Percentiles rank a stretch among this genome's conserved stretches.
These are phyloP conservation scores for Penicillium corylophilum DNA, from an alignment of 2,329 filamentous ascomycete species.

Conservation along the genomic window DNA sequence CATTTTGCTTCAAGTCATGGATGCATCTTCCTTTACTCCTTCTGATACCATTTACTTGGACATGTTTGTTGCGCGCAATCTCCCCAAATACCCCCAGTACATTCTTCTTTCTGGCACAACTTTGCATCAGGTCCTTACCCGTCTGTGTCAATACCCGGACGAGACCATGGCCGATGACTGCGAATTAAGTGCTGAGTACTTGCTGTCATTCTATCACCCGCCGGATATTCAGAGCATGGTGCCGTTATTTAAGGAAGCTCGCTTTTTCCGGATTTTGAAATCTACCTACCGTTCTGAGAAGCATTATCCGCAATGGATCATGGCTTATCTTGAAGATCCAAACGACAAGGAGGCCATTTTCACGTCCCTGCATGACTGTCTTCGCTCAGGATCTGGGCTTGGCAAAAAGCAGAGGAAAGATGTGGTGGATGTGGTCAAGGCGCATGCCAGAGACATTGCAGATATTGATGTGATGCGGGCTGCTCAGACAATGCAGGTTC, in stretches of 20 bases:
- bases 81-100: conserved; percentile 96
- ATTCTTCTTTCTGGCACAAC: conserved; percentile 85
- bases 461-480: conserved; percentile 64
- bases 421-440: conserved; percentile 65
- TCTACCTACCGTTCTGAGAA: conserved; percentile 77
- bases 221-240: conserved; percentile 75
- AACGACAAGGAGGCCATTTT: conserved; percentile 76
- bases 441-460: conserved; percentile 66
- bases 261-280: conserved; percentile 90
- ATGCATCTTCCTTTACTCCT: conserved; percentile 63
- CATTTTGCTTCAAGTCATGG: conserved; percentile 90
- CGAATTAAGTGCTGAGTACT: conserved; percentile 93
- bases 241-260: conserved; percentile 72
- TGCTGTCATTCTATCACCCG: conserved; percentile 90
- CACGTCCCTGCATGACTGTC: conserved; percentile 71
- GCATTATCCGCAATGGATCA: conserved; percentile 74
- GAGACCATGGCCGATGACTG: conserved; percentile 84
- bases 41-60: conserved; percentile 92
- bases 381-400: conserved; percentile 64
- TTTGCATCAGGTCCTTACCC: conserved; percentile 74
- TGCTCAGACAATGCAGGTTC: conserved; percentile 63
- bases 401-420: conserved; percentile 70
- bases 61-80: conserved; percentile 95
- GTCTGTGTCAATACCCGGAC: conserved; percentile 81
- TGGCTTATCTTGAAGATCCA: conserved; percentile 80